Evolutionary conservation across 108 stramenopile species (phyloP).

Genomic region (Asterionellopsis glacialis): DNA sequence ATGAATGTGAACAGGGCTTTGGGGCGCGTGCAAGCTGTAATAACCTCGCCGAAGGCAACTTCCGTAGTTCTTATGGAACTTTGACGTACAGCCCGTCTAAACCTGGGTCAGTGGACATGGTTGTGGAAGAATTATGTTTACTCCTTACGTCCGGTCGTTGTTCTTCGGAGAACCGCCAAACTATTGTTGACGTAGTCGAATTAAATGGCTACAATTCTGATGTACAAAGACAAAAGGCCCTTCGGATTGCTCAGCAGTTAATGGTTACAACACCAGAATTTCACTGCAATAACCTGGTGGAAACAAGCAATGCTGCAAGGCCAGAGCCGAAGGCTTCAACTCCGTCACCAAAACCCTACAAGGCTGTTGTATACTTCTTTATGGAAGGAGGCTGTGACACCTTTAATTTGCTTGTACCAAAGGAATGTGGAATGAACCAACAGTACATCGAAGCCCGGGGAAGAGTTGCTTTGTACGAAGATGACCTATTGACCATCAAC

Average conservation of each 20-base stretch:
- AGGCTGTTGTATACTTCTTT: slow-evolving; percentile 56
- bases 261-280: slow-evolving; percentile 38
- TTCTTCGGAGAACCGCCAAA: slow-evolving; percentile 24
- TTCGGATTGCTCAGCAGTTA: slow-evolving; percentile 34
- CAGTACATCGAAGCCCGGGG: slow-evolving; percentile 32
- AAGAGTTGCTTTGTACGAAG: slow-evolving; percentile 18
- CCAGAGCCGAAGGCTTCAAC: background rate
- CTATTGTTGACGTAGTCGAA: slow-evolving; percentile 25
- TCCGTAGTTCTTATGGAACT: background rate
- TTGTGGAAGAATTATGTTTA: slow-evolving; percentile 44
- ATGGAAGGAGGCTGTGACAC: slow-evolving; percentile 52
- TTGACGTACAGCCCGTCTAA: background rate
- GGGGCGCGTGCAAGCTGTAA: background rate
- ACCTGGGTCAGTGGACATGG: slow-evolving; percentile 5
- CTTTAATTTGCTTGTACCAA: slow-evolving; percentile 56
- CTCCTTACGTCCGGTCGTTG: slow-evolving; percentile 56
- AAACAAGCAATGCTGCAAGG: slow-evolving; percentile 2
- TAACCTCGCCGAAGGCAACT: background rate
- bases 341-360: slow-evolving; percentile 35
- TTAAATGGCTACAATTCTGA: background rate
- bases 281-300: slow-evolving; percentile 36
- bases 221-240: background rate
- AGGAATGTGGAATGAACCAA: slow-evolving; percentile 23
- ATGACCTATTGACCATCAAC: slow-evolving; percentile 14
- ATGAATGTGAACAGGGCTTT: slow-evolving; percentile 29